These are phyloP conservation scores for Fagus sylvatica DNA, from an alignment of 306 rosid species.

Conservation along the genomic window DNA sequence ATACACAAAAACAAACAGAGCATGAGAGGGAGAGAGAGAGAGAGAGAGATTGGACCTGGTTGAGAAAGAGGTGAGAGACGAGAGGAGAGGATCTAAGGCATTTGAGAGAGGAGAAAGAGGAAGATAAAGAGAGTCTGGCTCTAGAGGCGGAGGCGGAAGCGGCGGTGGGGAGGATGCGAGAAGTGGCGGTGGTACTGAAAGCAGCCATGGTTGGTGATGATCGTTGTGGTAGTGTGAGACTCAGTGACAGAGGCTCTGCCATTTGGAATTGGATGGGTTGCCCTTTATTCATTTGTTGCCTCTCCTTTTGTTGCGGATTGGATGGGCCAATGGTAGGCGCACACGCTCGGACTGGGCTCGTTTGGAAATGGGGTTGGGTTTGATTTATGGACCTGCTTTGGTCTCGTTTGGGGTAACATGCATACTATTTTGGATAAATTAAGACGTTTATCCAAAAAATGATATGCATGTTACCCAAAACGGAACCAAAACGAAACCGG, in stretches of 20 bases:
- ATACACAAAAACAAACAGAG: background rate
- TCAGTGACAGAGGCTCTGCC: constrained; percentile 50
- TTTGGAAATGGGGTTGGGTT: constrained; percentile 4
- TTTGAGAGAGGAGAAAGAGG: constrained; percentile 42
- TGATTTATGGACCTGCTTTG: too few relatives aligned
- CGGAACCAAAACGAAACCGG: too few relatives aligned
- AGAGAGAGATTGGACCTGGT: constrained; percentile 44
- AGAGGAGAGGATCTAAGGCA: constrained; percentile 61
- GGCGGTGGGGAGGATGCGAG: constrained; percentile 53
- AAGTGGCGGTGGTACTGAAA: constrained; percentile 38
- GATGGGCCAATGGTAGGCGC: constrained; percentile 11
- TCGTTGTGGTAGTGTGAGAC: constrained; percentile 27
- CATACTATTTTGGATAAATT: too few relatives aligned
- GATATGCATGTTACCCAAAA: too few relatives aligned
- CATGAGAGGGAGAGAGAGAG: background rate
- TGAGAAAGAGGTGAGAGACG: constrained; percentile 66
- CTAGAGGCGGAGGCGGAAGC: constrained; percentile 37
- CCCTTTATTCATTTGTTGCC: constrained; percentile 20
- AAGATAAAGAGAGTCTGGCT: constrained; percentile 26
- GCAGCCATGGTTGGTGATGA: constrained; percentile 43
- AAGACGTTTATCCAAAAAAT: too few relatives aligned
- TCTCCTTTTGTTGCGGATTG: constrained; percentile 37
- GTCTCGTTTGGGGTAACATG: too few relatives aligned
- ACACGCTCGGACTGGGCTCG: background rate
- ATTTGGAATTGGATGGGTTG: constrained; percentile 17